Evolutionary conservation across 1,284 basidiomycete genomes (phyloP).

Genomic region (Ustilago xerochloae): DNA sequence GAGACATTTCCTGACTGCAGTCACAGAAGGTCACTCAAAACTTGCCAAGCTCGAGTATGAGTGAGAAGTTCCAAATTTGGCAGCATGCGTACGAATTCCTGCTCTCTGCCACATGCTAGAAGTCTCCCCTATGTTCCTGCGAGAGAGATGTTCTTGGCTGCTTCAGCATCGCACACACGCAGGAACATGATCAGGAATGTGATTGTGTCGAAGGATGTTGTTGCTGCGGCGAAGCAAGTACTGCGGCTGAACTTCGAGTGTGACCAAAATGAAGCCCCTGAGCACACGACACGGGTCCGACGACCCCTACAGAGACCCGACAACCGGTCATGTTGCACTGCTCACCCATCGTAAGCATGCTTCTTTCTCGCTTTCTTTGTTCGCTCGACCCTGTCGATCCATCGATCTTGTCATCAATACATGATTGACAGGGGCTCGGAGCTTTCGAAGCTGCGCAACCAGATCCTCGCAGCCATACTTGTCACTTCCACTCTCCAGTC

Average conservation of each 20-base stretch:
- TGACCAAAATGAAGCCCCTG: background rate
- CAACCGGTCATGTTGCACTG: background rate
- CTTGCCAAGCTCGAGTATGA: slow-evolving; percentile 1
- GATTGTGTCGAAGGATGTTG: background rate
- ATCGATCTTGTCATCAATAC: no score
- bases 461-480: no score
- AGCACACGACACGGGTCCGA: background rate
- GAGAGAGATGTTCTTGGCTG: background rate
- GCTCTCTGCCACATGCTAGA: no score
- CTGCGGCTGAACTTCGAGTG: background rate
- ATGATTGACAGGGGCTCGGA: no score
- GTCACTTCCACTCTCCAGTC: no score
- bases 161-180: background rate
- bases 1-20: background rate
- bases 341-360: no score
- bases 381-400: no score
- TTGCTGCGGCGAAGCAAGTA: background rate
- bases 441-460: no score
- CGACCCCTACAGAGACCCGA: slow-evolving; percentile 12
- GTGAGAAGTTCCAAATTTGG: background rate
- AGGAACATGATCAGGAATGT: slow-evolving; percentile 10
- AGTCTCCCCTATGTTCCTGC: slow-evolving; percentile 6
- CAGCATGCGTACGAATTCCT: no score
- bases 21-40: background rate
- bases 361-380: no score